These are phyloP conservation scores for Dictyostelium discoideum DNA, from an alignment of 78 protist genomes.

Conservation along the genomic window DNA sequence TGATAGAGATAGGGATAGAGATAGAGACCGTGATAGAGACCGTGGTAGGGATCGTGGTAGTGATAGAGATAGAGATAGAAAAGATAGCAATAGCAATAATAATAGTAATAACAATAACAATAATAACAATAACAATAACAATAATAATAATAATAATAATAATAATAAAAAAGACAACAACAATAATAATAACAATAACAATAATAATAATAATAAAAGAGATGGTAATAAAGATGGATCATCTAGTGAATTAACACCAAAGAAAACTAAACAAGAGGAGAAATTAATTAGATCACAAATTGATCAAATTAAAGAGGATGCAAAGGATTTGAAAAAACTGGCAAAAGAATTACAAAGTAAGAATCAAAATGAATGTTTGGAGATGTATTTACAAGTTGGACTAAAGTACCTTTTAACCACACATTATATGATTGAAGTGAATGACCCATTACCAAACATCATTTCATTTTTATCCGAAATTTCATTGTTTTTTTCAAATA, in stretches of 20 bases:
- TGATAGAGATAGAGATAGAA: constrained; percentile 30
- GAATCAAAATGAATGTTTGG: constrained; percentile 8
- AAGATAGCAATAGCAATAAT: background rate
- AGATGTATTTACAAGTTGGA: constrained; percentile 58
- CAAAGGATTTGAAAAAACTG: constrained; percentile 15
- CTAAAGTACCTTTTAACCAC: constrained; percentile 31
- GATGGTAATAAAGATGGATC: background rate
- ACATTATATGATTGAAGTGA: constrained; percentile 46
- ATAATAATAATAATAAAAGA: background rate
- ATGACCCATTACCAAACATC: background rate
- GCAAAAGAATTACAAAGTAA: constrained; percentile 21
- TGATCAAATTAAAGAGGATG: constrained; percentile 4
- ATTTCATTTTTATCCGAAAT: background rate
- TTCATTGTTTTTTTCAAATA: constrained; percentile 20
- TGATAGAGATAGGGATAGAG: constrained; percentile 17
- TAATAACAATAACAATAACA: constrained; percentile 1
- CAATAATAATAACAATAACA: background rate
- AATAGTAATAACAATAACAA: background rate
- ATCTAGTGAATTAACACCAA: background rate
- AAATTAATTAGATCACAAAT: constrained; percentile 28
- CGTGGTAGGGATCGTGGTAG: background rate
- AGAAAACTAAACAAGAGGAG: constrained; percentile 26
- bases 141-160: background rate
- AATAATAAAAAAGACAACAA: background rate
- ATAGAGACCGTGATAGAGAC: too few species aligned